Conservation (phyloP, 2,329 filamentous ascomycete species). For the Ophiostoma fasciatum region DNA sequence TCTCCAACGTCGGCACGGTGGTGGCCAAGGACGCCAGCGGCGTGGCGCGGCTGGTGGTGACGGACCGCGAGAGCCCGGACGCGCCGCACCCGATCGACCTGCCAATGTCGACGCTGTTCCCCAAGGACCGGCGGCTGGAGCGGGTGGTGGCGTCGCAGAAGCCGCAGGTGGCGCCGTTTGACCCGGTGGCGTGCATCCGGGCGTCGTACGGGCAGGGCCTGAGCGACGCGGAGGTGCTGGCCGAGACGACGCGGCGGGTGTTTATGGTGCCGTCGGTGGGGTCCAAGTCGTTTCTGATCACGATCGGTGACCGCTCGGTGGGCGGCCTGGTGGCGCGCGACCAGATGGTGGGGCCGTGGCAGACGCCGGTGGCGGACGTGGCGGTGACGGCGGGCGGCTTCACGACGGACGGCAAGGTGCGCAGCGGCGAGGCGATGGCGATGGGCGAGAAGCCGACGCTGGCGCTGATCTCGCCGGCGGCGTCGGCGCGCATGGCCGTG, state of each 20-base stretch:
- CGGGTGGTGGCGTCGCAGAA: slow-evolving; percentile 57
- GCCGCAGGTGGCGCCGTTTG: slow-evolving; percentile 53
- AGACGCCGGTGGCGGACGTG: slow-evolving; percentile 84
- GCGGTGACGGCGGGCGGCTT: slow-evolving; percentile 82
- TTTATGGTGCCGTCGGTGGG: slow-evolving; percentile 77
- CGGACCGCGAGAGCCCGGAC: slow-evolving; percentile 62
- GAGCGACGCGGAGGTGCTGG: slow-evolving; percentile 36
- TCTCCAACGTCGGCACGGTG: slow-evolving; percentile 77
- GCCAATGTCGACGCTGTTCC: slow-evolving; percentile 78
- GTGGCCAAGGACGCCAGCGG: slow-evolving; percentile 45
- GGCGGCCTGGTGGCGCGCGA: slow-evolving; percentile 80
- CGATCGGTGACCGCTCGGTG: slow-evolving; percentile 84
- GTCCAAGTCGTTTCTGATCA: slow-evolving; percentile 96
- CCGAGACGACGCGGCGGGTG: slow-evolving; percentile 63
- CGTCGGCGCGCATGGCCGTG: slow-evolving; percentile 92
- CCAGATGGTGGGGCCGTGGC: slow-evolving; percentile 95
- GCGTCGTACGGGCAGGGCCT: slow-evolving; percentile 43
- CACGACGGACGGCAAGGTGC: slow-evolving; percentile 46
- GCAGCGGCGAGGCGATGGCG: slow-evolving; percentile 88
- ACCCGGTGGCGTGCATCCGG: slow-evolving; percentile 49
- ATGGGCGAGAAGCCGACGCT: slow-evolving; percentile 88
- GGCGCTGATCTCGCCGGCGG: slow-evolving; percentile 75
- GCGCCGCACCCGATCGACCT: slow-evolving; percentile 73
- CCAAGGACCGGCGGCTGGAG: slow-evolving; percentile 70
- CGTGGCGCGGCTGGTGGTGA: slow-evolving; percentile 60